Evolutionary conservation across 2,329 filamentous ascomycete species (phyloP).

Genomic region (Penicillium sp.): DNA sequence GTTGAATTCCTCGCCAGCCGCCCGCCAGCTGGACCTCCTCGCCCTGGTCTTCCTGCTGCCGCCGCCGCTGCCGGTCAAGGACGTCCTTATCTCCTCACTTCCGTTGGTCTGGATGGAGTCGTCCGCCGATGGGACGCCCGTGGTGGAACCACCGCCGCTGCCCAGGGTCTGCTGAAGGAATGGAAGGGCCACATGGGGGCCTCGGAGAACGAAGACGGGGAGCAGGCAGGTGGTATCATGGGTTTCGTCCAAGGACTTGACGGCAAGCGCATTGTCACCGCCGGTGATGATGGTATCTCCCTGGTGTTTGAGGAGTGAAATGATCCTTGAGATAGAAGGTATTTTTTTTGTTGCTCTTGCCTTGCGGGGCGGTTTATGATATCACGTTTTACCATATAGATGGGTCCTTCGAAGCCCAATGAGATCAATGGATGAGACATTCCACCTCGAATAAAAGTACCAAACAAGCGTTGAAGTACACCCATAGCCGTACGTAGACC

Average conservation of each 20-base stretch:
- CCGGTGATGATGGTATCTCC: slow-evolving; percentile 68
- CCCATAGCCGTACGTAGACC: no score
- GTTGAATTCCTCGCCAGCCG: slow-evolving; percentile 69
- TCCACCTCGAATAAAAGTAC: background rate
- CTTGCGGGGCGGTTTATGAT: slow-evolving; percentile 18
- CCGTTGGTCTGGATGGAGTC: slow-evolving; percentile 86
- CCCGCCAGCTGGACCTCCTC: slow-evolving; percentile 26
- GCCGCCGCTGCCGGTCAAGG: slow-evolving; percentile 28
- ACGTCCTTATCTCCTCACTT: slow-evolving; percentile 68
- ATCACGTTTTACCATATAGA: slow-evolving; percentile 17
- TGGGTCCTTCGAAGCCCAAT: background rate
- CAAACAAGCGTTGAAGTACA: no score
- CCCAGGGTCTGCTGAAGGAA: slow-evolving; percentile 69
- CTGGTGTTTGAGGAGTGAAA: slow-evolving; percentile 40
- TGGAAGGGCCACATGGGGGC: slow-evolving; percentile 71
- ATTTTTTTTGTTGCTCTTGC: background rate
- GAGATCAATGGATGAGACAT: background rate
- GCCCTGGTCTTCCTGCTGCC: slow-evolving; percentile 20
- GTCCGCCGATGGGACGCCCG: slow-evolving; percentile 80
- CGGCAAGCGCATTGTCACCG: slow-evolving; percentile 74
- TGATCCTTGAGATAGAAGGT: slow-evolving; percentile 4
- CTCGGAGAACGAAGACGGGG: slow-evolving; percentile 53
- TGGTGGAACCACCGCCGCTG: slow-evolving; percentile 60
- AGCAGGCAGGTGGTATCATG: slow-evolving; percentile 75
- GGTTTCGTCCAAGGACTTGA: slow-evolving; percentile 78